phyloP scores from a whole-genome alignment of 2,329 filamentous ascomycete genomes.

The Cryoendolithus antarcticus region DNA sequence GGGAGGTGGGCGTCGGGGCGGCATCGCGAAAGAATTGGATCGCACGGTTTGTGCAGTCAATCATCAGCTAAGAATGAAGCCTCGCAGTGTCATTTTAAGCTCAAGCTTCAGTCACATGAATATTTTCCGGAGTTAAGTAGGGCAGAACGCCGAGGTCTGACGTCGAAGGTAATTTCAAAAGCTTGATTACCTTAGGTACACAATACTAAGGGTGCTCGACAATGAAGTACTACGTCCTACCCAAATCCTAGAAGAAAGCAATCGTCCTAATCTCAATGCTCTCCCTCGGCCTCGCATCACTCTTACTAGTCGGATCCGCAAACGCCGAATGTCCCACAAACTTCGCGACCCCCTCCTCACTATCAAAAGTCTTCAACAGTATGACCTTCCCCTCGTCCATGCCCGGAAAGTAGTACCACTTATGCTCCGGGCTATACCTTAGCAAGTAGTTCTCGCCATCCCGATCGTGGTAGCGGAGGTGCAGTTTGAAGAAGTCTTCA shows the following conservation, averaged over 20 bases:
- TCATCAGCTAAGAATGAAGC: too few relatives aligned
- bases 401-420: conserved; percentile 30
- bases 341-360: conserved; percentile 19
- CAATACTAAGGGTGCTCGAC: too few relatives aligned
- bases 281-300: conserved; percentile 24
- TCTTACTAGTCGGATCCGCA: conserved; percentile 22
- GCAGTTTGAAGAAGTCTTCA: conserved; percentile 31
- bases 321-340: conserved; percentile 31
- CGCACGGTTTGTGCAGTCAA: too few relatives aligned
- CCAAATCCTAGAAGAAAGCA: conserved; percentile 23
- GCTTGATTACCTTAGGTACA: too few relatives aligned
- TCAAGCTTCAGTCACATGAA: too few relatives aligned
- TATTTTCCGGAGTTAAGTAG: too few relatives aligned
- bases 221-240: too few relatives aligned
- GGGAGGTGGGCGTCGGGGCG: too few relatives aligned
- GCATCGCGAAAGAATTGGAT: too few relatives aligned
- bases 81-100: too few relatives aligned
- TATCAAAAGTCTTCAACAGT: conserved; percentile 29
- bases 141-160: too few relatives aligned
- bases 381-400: conserved; percentile 27
- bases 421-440: conserved; percentile 21
- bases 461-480: conserved; percentile 27
- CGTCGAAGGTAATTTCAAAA: too few relatives aligned
- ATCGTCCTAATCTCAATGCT: conserved; percentile 31
- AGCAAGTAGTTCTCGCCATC: conserved; percentile 31